Conservation (phyloP, 106 monocot genomes). For the Dendrobium huoshanense region DNA sequence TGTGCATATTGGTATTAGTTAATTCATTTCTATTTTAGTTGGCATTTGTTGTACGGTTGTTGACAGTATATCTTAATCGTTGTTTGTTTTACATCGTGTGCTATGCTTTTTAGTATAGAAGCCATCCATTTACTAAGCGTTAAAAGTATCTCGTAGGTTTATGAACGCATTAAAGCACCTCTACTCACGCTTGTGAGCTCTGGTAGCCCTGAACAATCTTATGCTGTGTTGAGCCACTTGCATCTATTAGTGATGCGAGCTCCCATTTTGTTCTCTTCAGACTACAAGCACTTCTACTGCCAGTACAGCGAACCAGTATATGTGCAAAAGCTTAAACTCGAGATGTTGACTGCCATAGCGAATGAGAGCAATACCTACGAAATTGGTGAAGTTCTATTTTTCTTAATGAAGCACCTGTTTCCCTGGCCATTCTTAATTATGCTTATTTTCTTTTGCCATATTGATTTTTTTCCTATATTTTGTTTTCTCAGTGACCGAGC, state of each 20-base stretch:
- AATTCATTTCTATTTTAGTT: neutral
- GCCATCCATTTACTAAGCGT: neutral
- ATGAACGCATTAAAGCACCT: constrained; percentile 98
- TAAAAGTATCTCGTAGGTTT: constrained; percentile 46
- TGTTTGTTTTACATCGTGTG: neutral
- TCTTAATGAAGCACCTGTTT: neutral
- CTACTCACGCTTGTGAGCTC: constrained; percentile 90
- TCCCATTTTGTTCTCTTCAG: constrained; percentile 93
- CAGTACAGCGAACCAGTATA: constrained; percentile 96
- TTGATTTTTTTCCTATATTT: constrained; percentile 3
- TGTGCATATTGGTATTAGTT: neutral
- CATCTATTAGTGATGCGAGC: constrained; percentile 98
- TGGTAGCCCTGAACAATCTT: constrained; percentile 93
- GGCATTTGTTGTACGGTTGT: neutral
- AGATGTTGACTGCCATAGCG: constrained; percentile 98
- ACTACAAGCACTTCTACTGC: constrained; percentile 96
- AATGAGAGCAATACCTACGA: constrained; percentile 99
- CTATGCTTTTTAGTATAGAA: neutral
- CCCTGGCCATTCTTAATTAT: neutral
- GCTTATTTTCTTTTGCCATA: neutral
- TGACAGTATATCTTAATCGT: neutral
- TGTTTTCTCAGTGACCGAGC: constrained; percentile 72
- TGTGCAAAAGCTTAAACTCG: constrained; percentile 97
- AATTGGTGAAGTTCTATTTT: constrained; percentile 51
- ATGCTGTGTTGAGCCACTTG: constrained; percentile 90